These are phyloP conservation scores for Ustilago vetiveriae DNA, from an alignment of 1,284 basidiomycete genomes.

Conservation along the genomic window DNA sequence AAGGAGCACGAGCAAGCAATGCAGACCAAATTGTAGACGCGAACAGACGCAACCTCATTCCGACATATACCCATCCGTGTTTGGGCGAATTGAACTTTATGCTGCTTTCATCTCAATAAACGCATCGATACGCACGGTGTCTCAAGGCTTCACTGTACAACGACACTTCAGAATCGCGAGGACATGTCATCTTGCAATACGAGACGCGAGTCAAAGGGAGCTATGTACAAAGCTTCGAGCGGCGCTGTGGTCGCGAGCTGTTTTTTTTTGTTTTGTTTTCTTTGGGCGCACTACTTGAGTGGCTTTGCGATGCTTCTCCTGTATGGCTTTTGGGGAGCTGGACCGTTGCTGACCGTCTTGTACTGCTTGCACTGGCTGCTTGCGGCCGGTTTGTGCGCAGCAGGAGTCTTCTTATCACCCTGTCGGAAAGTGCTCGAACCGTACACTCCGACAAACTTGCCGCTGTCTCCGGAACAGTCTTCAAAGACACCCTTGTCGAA, in stretches of 20 bases:
- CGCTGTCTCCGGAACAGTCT: constrained; percentile 46
- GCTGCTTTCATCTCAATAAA: too few relatives aligned
- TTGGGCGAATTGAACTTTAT: too few relatives aligned
- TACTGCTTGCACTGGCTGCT: constrained; percentile 39
- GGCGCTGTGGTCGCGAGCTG: constrained; percentile 20
- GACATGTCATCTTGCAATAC: too few relatives aligned
- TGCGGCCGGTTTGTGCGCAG: constrained; percentile 21
- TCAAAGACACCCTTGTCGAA: constrained; percentile 48
- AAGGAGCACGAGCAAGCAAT: neutral
- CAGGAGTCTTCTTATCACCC: constrained; percentile 39
- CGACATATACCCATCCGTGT: too few relatives aligned
- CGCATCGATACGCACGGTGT: too few relatives aligned
- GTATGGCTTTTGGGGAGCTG: constrained; percentile 37
- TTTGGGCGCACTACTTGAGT: constrained; percentile 17
- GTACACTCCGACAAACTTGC: constrained; percentile 42
- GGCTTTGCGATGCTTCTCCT: constrained; percentile 21
- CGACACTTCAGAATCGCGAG: too few relatives aligned
- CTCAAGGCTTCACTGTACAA: too few relatives aligned
- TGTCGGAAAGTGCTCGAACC: constrained; percentile 40
- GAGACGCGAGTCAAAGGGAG: neutral
- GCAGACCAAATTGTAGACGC: constrained; percentile 31
- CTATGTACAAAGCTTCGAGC: constrained; percentile 11
- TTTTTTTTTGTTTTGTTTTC: neutral
- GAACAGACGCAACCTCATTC: neutral
- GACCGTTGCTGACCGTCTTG: constrained; percentile 20